phyloP scores from a whole-genome alignment of 2,329 filamentous ascomycete species.

The Colletotrichum magnum region DNA sequence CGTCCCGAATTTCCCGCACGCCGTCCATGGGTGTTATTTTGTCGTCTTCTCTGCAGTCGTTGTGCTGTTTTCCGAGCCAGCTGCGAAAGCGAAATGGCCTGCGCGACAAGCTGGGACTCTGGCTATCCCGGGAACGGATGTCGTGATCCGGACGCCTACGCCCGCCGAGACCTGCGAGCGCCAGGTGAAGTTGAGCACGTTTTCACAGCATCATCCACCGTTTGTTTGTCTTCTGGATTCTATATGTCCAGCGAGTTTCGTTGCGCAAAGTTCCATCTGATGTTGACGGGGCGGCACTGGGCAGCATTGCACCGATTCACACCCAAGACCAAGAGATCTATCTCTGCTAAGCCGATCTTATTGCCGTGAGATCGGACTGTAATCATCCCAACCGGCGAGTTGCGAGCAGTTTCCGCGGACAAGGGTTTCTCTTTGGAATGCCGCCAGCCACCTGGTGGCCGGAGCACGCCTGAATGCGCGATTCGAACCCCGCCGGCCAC shows the following conservation, averaged over 20 bases:
- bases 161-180: too few relatives aligned
- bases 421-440: not conserved
- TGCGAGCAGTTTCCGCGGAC: not conserved
- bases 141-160: not conserved
- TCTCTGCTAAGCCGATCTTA: conserved; percentile 9
- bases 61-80: too few relatives aligned
- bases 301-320: not conserved
- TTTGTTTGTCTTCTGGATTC: too few relatives aligned
- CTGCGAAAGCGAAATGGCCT: not conserved
- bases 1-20: not conserved
- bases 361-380: not conserved
- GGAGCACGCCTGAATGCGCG: not conserved
- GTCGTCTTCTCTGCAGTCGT: not conserved
- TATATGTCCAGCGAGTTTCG: not conserved
- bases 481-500: not conserved
- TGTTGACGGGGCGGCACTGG: not conserved
- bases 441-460: too few relatives aligned
- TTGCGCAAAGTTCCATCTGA: not conserved
- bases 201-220: too few relatives aligned
- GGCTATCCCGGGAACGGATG: not conserved
- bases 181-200: too few relatives aligned
- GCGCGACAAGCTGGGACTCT: not conserved
- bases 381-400: not conserved
- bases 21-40: not conserved
- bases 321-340: not conserved